Evolutionary conservation across 331 rosid species (phyloP).

Genomic region (Spiraea crenata): DNA sequence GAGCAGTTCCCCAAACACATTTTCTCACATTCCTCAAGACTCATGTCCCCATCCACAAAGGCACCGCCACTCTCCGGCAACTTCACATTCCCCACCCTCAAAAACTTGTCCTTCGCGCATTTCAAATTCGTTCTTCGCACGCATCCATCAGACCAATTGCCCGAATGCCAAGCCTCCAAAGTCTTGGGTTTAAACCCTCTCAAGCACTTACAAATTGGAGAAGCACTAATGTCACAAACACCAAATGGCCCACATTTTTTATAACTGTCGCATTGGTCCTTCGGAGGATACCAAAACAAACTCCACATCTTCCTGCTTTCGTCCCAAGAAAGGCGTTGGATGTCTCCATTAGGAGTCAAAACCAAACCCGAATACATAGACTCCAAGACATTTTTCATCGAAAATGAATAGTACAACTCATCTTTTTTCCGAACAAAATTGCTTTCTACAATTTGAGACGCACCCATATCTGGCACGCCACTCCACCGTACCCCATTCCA

Average conservation of each 20-base stretch:
- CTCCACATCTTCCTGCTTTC: constrained; percentile 37
- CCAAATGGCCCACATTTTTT: constrained; percentile 58
- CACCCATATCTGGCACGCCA: constrained; percentile 69
- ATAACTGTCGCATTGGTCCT: constrained; percentile 70
- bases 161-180: constrained; percentile 48
- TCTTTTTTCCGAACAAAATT: constrained; percentile 23
- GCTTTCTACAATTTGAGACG: constrained; percentile 23
- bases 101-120: constrained; percentile 46
- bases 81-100: constrained; percentile 37
- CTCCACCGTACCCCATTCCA: constrained; percentile 70
- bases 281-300: constrained; percentile 57
- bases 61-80: constrained; percentile 57
- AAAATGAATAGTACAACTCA: constrained; percentile 44
- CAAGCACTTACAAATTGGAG: constrained; percentile 58
- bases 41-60: constrained; percentile 40
- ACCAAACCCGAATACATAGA: constrained; percentile 33
- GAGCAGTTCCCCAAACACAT: constrained; percentile 57
- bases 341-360: constrained; percentile 28
- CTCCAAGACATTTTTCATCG: background rate
- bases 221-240: constrained; percentile 50
- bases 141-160: constrained; percentile 74
- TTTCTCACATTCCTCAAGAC: constrained; percentile 30
- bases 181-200: constrained; percentile 53
- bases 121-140: constrained; percentile 39
- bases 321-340: constrained; percentile 49